Conservation (phyloP, 1,284 basidiomycete species). For the Rugiboletus extremiorientalis region DNA sequence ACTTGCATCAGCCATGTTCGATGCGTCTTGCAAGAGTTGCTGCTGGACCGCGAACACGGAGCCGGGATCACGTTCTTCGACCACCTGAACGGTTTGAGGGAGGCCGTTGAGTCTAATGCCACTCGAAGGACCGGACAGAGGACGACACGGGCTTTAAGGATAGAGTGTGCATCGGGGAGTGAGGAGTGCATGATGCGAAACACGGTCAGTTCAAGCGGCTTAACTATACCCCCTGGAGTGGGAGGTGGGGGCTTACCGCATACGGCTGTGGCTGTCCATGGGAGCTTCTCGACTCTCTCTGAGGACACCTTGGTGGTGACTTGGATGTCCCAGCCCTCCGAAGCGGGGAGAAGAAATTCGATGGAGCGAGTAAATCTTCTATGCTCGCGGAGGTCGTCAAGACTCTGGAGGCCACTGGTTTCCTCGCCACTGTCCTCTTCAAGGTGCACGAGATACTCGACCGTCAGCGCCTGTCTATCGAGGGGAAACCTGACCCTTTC, state of each 20-base stretch:
- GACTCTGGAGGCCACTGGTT: conserved; percentile 41
- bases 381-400: conserved; percentile 63
- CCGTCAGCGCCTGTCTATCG: conserved; percentile 75
- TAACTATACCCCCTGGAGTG: conserved; percentile 33
- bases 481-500: conserved; percentile 78
- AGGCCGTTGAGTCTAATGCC: conserved; percentile 84
- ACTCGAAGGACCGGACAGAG: conserved; percentile 77
- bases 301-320: conserved; percentile 68
- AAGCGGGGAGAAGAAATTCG: conserved; percentile 76
- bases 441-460: conserved; percentile 88
- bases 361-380: conserved; percentile 70
- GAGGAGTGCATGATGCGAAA: conserved; percentile 72
- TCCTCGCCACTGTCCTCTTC: conserved; percentile 49
- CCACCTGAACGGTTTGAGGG: conserved; percentile 63
- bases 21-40: conserved; percentile 65
- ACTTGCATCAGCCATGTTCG: conserved; percentile 67
- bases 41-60: conserved; percentile 51
- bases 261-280: conserved; percentile 73
- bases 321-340: conserved; percentile 91
- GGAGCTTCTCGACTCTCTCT: conserved; percentile 68
- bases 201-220: conserved; percentile 56
- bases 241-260: conserved; percentile 44
- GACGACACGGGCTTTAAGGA: conserved; percentile 76
- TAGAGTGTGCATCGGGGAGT: conserved; percentile 69
- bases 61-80: conserved; percentile 65